phyloP scores from a whole-genome alignment of 306 rosid genomes.

The Sophora flavescens region DNA sequence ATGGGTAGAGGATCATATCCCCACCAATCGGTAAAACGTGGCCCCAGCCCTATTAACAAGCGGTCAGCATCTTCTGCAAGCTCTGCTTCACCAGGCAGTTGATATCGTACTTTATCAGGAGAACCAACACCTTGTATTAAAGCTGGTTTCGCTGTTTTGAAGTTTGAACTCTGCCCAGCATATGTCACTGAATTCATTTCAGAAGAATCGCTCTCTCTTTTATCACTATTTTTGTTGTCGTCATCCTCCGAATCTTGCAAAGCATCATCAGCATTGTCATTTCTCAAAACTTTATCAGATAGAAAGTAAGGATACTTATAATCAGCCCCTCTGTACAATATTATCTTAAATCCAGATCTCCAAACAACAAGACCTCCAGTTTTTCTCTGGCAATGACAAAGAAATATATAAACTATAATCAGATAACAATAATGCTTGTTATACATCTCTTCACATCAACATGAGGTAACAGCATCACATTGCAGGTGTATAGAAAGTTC shows the following conservation, averaged over 20 bases:
- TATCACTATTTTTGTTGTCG: slow-evolving; percentile 42
- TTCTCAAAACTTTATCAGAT: slow-evolving; percentile 45
- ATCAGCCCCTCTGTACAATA: slow-evolving; percentile 81
- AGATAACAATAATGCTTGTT: slow-evolving; percentile 26
- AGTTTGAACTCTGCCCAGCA: slow-evolving; percentile 45
- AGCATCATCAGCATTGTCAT: slow-evolving; percentile 47
- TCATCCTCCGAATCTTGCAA: slow-evolving; percentile 43
- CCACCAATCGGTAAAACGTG: slow-evolving; percentile 96
- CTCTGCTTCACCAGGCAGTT: slow-evolving; percentile 81
- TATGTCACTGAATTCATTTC: slow-evolving; percentile 49
- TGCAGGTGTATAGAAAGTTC: not conserved
- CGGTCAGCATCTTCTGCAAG: slow-evolving; percentile 80
- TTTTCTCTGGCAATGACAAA: slow-evolving; percentile 71
- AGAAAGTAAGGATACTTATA: slow-evolving; percentile 87
- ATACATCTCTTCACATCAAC: not conserved
- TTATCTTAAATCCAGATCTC: slow-evolving; percentile 93
- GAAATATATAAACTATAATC: slow-evolving; percentile 22
- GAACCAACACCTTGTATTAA: slow-evolving; percentile 85
- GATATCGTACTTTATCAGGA: slow-evolving; percentile 75
- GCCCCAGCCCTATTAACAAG: slow-evolving; percentile 86
- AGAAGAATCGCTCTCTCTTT: slow-evolving; percentile 45
- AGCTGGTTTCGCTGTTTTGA: slow-evolving; percentile 45
- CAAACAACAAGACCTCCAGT: slow-evolving; percentile 94
- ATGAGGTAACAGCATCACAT: not conserved
- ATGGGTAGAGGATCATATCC: slow-evolving; percentile 91